Base-by-base conservation (phyloP, 805 yeast genomes). In the Komagataella ulmi region DNA sequence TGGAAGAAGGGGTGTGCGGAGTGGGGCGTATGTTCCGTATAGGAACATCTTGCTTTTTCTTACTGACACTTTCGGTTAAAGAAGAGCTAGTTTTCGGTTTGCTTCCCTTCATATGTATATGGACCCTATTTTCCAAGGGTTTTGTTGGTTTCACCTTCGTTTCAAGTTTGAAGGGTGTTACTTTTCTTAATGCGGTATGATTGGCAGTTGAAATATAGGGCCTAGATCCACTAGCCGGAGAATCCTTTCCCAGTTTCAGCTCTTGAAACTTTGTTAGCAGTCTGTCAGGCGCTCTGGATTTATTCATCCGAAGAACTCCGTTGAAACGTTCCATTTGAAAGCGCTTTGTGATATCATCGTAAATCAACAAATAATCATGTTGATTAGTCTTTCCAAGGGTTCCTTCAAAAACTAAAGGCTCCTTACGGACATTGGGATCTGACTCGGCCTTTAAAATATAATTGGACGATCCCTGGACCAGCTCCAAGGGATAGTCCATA, bases 381-480 rank as follows among this genome's bases (percentile, higher is more conserved):
- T 17, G 19, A n/a, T 44, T 44, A 2, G 46, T 44, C 23, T 17
- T 18, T 36, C 53, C 49, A 30, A 47, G 21, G n/a, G 51, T 55
- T 7, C 70, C 70, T 55, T 66, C 69, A 47, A 66, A 66, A 17
- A 58, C 54, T 7, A 65, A 53, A 19, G 58, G 61, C 19, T 56
- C 53, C 4, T 49, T n/a, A 7, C 47, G n/a, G 2, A 30, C 52
- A 19, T 56, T 58, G 7, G 51, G 51, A 49, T 60, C 60, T 2
- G 66, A 57, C 47, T 64, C 65, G 2, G 64, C 58, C 46, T 54
- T 51, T 49, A 65, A 21, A 1, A 65, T 55, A 50, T 55, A 64
- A 4, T 55, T 51, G 19, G 57, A 60, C 4, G 57, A 54, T 6
- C 54, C 45, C 24, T 53, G 54, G 1, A 60, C 56, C 56, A 65